Evolutionary conservation across 2,329 filamentous ascomycete genomes (phyloP).

Genomic region (Paecilomyces sp.): DNA sequence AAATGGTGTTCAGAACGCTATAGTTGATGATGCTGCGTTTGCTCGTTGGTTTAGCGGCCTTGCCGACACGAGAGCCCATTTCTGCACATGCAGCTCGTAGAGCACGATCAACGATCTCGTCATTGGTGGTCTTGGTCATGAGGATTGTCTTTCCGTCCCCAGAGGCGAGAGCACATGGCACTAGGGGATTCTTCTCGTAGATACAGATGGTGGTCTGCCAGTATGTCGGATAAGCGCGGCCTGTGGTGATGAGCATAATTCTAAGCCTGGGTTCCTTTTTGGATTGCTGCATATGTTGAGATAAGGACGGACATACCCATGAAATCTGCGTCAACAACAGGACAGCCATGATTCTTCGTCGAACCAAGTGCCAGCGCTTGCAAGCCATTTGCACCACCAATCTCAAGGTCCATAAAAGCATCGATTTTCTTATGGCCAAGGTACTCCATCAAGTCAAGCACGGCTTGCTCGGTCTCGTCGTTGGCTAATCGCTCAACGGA

Average conservation of each 20-base stretch:
- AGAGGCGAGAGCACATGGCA: constrained; percentile 36
- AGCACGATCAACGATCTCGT: constrained; percentile 31
- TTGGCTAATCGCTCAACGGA: constrained; percentile 54
- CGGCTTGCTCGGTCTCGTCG: constrained; percentile 42
- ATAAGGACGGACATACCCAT: constrained; percentile 23
- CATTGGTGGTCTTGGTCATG: constrained; percentile 35
- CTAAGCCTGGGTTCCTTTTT: neutral
- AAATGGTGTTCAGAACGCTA: constrained; percentile 35
- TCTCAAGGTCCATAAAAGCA: constrained; percentile 57
- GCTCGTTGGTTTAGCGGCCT: constrained; percentile 33
- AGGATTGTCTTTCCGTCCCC: constrained; percentile 39
- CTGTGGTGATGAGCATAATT: constrained; percentile 10
- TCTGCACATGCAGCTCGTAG: constrained; percentile 35
- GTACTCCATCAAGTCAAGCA: constrained; percentile 47
- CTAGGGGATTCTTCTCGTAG: constrained; percentile 27
- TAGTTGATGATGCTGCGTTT: constrained; percentile 28
- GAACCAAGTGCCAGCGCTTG: constrained; percentile 52
- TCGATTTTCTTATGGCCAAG: constrained; percentile 40
- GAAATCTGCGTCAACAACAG: constrained; percentile 37
- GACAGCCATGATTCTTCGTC: constrained; percentile 44
- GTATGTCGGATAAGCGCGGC: constrained; percentile 38
- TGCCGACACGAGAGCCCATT: constrained; percentile 36
- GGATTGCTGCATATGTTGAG: neutral
- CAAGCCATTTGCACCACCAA: constrained; percentile 60
- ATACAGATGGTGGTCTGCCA: constrained; percentile 40